These are phyloP conservation scores for Lactarius vividus DNA, from an alignment of 768 basidiomycete genomes.

Conservation along the genomic window DNA sequence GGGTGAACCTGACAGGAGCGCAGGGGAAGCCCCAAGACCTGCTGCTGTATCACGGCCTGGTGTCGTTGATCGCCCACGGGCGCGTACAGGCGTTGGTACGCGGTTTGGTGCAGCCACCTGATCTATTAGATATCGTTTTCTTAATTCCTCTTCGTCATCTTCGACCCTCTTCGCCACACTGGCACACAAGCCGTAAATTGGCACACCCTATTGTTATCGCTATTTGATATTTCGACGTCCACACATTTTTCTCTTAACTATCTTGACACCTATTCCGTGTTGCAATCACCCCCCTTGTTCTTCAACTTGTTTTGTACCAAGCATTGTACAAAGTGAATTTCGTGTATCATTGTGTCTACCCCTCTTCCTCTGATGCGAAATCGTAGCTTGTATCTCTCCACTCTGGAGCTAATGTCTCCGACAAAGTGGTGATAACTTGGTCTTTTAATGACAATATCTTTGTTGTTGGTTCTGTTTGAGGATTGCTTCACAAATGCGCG, in stretches of 20 bases:
- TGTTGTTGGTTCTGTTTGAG: neutral
- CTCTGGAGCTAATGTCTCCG: neutral
- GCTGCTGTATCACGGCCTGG: slow-evolving; percentile 28
- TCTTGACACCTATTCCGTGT: slow-evolving; percentile 2
- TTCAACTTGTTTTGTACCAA: slow-evolving; percentile 22
- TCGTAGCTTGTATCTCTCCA: slow-evolving; percentile 12
- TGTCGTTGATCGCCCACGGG: slow-evolving; percentile 62
- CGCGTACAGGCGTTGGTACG: slow-evolving; percentile 60
- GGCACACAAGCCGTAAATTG: neutral
- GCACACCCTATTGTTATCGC: slow-evolving; percentile 22
- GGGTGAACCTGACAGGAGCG: neutral
- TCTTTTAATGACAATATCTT: neutral
- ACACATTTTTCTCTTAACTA: neutral
- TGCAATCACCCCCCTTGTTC: neutral
- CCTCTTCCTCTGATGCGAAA: neutral
- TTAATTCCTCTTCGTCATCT: slow-evolving; percentile 6
- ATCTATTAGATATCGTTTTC: slow-evolving; percentile 22
- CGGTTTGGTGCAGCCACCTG: slow-evolving; percentile 59
- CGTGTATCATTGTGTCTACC: slow-evolving; percentile 4
- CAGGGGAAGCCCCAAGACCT: neutral
- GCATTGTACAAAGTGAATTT: neutral
- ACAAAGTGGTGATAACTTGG: neutral
- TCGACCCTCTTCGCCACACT: neutral
- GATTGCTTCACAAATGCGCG: neutral
- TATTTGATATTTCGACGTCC: slow-evolving; percentile 21